Evolutionary conservation across 768 basidiomycete species (phyloP).

Genomic region (Ramaria sp.): DNA sequence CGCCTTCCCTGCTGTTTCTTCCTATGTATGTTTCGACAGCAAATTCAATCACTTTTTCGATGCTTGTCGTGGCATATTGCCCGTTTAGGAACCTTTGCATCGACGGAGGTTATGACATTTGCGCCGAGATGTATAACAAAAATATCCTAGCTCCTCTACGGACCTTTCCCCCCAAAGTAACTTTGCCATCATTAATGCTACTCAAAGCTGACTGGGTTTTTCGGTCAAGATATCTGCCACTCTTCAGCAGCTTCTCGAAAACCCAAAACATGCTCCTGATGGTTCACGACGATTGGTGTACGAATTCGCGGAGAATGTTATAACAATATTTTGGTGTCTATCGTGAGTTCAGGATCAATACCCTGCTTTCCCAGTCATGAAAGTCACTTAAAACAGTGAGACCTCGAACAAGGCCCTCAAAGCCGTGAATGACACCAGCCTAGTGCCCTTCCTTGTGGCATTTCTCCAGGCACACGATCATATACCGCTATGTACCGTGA

Average conservation of each 20-base stretch:
- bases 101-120: slow-evolving; percentile 92
- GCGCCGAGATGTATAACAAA: slow-evolving; percentile 97
- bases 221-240: slow-evolving; percentile 56
- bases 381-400: slow-evolving; percentile 39
- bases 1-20: not conserved
- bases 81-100: slow-evolving; percentile 74
- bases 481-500: slow-evolving; percentile 60
- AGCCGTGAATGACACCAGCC: slow-evolving; percentile 71
- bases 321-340: slow-evolving; percentile 89
- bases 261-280: slow-evolving; percentile 54
- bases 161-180: slow-evolving; percentile 70
- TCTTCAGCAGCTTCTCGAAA: slow-evolving; percentile 54
- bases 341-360: slow-evolving; percentile 53
- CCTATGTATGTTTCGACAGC: not conserved
- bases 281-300: slow-evolving; percentile 68
- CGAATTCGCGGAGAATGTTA: slow-evolving; percentile 84
- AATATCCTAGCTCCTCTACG: slow-evolving; percentile 72
- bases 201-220: not conserved
- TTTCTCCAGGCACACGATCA: slow-evolving; percentile 66
- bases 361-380: not conserved
- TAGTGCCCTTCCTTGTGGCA: slow-evolving; percentile 83
- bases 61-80: not conserved
- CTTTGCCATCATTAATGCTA: slow-evolving; percentile 4
- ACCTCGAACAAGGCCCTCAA: slow-evolving; percentile 87
- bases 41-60: slow-evolving; percentile 1